phyloP scores from a whole-genome alignment of 2,329 filamentous ascomycete genomes.

The Pseudocercospora musae region DNA sequence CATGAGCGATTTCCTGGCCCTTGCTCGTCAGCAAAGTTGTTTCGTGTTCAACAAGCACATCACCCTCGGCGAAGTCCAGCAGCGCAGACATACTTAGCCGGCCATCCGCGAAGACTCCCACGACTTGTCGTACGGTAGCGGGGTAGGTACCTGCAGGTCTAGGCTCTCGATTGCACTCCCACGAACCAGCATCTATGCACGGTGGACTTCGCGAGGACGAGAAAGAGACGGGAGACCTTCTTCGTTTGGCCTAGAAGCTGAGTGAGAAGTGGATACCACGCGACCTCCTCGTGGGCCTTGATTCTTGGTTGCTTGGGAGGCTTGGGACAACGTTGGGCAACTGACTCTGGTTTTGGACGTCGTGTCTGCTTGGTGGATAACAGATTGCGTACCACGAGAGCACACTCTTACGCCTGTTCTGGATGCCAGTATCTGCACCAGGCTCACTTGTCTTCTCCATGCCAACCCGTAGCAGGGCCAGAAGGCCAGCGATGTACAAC shows the following conservation, averaged over 20 bases:
- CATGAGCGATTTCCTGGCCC: background rate
- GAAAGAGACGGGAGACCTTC: background rate
- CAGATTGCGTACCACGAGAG: background rate
- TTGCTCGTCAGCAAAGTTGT: no score
- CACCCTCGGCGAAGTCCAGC: background rate
- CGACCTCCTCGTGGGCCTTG: conserved; percentile 11
- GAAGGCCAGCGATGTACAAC: conserved; percentile 35
- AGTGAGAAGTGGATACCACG: conserved; percentile 8
- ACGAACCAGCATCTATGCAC: background rate
- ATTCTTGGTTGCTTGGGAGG: conserved; percentile 4
- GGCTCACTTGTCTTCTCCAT: conserved; percentile 14
- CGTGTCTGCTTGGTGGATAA: background rate
- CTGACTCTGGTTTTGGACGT: conserved; percentile 4
- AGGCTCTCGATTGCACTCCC: background rate
- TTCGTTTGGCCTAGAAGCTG: background rate
- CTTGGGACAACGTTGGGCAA: background rate
- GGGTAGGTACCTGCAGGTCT: conserved; percentile 3
- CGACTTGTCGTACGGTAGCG: background rate
- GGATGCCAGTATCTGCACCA: conserved; percentile 3
- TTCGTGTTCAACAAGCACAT: background rate
- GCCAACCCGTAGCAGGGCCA: conserved; percentile 23
- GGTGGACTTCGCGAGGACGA: background rate
- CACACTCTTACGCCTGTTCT: background rate
- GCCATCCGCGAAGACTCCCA: background rate
- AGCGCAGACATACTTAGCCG: background rate